Evolutionary conservation across 2,329 filamentous ascomycete genomes (phyloP), one percentile per base, ranked within the genome.

Genomic region (Colletotrichum sp.): DNA sequence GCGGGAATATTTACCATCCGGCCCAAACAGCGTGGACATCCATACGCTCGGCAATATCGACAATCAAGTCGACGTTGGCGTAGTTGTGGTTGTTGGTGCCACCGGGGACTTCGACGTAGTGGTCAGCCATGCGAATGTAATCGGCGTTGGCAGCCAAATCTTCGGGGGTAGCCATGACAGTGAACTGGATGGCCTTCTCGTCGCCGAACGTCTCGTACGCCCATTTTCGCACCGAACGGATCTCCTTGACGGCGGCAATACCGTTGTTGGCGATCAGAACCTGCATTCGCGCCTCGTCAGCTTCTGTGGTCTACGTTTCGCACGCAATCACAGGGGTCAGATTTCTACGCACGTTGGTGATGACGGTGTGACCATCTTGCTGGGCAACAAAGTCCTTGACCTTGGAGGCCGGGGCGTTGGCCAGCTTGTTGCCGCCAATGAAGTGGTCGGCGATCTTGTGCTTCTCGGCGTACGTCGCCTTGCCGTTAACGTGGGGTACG

Each of bases 61-160:
- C 97, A 86, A 99, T 99, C 84, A 99, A 91, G 89, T 99, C 97
- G 76, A 99, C 97, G 85, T 99, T 99, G 88, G 97, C 97, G 87
- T 99, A 99, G 88, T 99, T 99, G 93, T 99, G 98, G 91, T 99
- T 99, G 90, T 99, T 99, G 78, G 97, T 99, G 84, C 97, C 97
- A 83, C 97, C 97, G 39, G 97, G 97, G 77, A 99, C 96, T 88
- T 99, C 97, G 81, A 99, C 97, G 86, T 99, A 99, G 90, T 98
- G 95, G 88, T 99, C 97, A 39, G 97, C 97, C 97, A 99, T 99
- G 85, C 97, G 93, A 85, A 99, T 99, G 89, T 99, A 99, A 88
- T 99, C 97, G 80, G 97, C 97, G 86, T 99, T 99, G 85, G 97
- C 97, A 85, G 94, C 93, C 84, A 99, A 87, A 93, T 99, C 97